Percentiles rank a stretch among this genome's conserved stretches.
These are phyloP conservation scores for Lepiota subincarnata DNA, from an alignment of 768 basidiomycete species.

Conservation along the genomic window DNA sequence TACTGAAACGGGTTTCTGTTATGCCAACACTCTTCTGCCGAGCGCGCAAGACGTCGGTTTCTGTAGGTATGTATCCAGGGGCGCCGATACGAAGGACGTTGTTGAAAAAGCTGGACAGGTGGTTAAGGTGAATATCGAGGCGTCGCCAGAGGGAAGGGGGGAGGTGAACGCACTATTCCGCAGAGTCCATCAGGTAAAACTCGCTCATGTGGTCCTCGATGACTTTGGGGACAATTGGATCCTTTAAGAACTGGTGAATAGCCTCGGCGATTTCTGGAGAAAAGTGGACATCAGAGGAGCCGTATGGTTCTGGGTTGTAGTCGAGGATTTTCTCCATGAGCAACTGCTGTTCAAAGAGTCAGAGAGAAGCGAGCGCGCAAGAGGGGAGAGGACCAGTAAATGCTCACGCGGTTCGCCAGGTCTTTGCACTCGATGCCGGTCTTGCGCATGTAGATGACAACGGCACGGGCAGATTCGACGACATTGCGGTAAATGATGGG, in stretches of 20 bases:
- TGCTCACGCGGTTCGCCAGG: constrained; percentile 57
- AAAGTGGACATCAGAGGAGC: constrained; percentile 38
- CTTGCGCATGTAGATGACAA: constrained; percentile 84
- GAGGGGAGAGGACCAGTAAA: background rate
- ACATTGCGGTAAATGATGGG: constrained; percentile 83
- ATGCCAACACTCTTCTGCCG: constrained; percentile 89
- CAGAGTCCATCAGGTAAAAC: constrained; percentile 96
- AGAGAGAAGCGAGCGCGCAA: background rate
- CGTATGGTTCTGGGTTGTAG: constrained; percentile 45
- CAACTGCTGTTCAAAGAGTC: constrained; percentile 15
- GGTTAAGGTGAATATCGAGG: background rate
- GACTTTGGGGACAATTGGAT: constrained; percentile 56
- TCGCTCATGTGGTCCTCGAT: constrained; percentile 59
- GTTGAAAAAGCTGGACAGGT: constrained; percentile 66
- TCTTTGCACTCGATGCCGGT: constrained; percentile 74
- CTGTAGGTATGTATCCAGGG: constrained; percentile 78
- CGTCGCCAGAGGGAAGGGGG: constrained; percentile 1
- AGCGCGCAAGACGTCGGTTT: constrained; percentile 84
- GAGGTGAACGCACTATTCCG: constrained; percentile 72
- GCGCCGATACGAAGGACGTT: constrained; percentile 81
- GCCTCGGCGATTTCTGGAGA: constrained; percentile 65
- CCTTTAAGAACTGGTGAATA: constrained; percentile 66
- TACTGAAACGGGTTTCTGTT: constrained; percentile 77
- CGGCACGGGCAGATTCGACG: constrained; percentile 82
- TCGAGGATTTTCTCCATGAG: constrained; percentile 61